Base-by-base conservation (phyloP, 768 basidiomycete species). In the Dendrothele bispora region DNA sequence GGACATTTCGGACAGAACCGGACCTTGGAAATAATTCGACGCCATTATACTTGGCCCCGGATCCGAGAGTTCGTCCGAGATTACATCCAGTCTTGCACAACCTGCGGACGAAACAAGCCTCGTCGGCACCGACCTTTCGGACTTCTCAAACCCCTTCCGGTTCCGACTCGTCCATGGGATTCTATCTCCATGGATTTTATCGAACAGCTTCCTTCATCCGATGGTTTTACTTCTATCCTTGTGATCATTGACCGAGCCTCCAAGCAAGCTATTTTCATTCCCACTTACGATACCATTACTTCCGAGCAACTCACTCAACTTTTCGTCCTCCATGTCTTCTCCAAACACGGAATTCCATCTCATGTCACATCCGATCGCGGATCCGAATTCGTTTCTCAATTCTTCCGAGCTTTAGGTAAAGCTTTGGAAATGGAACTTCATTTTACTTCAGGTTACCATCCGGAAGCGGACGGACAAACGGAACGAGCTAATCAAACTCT, bases 1-100 rank as follows among this genome's bases (percentile, higher is more conserved):
- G 64, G 68, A 3, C 70, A 71, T 42, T 64, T 53, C 30, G 66
- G 72, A 6, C 54, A 57, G 30, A 55, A 51, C 20, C 57, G 58
- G 26, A 70, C 66, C 0, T 27, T 57, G 10, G 21, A 47, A 18
- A 7, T 42, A 20, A 21, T 53, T 12, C 26, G 22, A 1, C 14
- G 21, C 3, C 7, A 29, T 0, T 53, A 53, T 18, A 28, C 25
- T 14, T 53, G 47, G 47, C 47, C 47, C 14, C 35, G 40, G 20
- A 27, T 53, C 15, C 10, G 40, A 5, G 43, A 37, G 1, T 51
- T 37, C 25, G 28, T 58, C 11, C 46, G 27, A 10, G 37, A 56
- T 39, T 58, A 58, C 28, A 54, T 69, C 42, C 20, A 34, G 3
- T 43, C 57, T 6, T 70, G 70, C 48, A 47, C 56, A 3, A 30